A percentile compares a stretch with the other conserved stretches of the same genome.
Evolutionary conservation across 2,329 filamentous ascomycete species (phyloP).

Genomic region (Pleomassaria siparia): DNA sequence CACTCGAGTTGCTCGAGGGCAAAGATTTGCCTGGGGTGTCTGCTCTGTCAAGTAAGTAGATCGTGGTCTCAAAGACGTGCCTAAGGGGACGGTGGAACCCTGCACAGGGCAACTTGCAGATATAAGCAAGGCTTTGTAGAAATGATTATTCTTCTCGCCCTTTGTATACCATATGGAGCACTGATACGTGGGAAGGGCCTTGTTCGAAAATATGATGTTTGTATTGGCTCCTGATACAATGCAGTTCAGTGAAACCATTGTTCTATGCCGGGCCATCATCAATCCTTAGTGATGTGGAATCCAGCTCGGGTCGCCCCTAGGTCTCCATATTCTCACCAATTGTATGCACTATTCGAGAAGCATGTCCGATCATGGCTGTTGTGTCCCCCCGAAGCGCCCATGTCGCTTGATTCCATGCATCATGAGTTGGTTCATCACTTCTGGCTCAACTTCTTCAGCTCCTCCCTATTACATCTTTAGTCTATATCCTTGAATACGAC

Average conservation of each 20-base stretch:
- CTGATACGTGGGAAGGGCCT: slow-evolving; percentile 33
- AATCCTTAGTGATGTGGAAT: background rate
- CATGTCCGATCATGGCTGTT: background rate
- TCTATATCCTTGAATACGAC: background rate
- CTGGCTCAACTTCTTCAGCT: slow-evolving; percentile 90
- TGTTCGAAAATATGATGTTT: slow-evolving; percentile 37
- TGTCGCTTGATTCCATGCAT: background rate
- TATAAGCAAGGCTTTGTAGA: too few species aligned
- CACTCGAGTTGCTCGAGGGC: slow-evolving; percentile 93
- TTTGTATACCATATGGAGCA: too few species aligned
- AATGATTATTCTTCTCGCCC: too few species aligned
- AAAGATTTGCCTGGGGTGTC: slow-evolving; percentile 94
- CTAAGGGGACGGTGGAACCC: too few species aligned
- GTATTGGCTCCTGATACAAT: slow-evolving; percentile 22
- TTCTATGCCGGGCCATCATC: slow-evolving; percentile 3
- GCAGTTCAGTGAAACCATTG: slow-evolving; percentile 10
- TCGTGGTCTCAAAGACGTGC: slow-evolving; percentile 18
- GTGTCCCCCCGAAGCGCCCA: background rate
- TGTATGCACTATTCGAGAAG: background rate
- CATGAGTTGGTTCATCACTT: slow-evolving; percentile 46
- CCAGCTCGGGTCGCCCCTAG: too few species aligned
- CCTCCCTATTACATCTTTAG: slow-evolving; percentile 61
- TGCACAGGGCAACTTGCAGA: too few species aligned
- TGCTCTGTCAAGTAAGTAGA: slow-evolving; percentile 78
- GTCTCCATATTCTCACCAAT: background rate